Conservation (phyloP, 2,329 filamentous ascomycete species). For the Fusarium bulbicola region DNA sequence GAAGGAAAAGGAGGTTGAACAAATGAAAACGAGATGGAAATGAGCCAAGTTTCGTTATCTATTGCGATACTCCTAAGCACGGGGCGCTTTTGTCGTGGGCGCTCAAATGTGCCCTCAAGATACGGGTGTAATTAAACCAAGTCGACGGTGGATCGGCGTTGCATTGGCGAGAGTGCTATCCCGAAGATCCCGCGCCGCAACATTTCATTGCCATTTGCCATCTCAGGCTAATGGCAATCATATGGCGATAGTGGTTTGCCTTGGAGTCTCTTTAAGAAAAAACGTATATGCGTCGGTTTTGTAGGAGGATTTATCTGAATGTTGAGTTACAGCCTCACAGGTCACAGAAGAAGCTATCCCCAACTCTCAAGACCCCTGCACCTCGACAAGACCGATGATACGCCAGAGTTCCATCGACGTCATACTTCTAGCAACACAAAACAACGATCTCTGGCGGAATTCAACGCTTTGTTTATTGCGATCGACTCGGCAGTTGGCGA, state of each 20-base stretch:
- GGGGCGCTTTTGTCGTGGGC: neutral
- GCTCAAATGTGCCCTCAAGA: constrained; percentile 12
- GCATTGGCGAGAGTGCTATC: neutral
- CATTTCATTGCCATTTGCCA: neutral
- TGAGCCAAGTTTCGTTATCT: neutral
- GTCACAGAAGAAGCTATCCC: neutral
- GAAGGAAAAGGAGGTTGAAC: neutral
- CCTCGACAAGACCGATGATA: neutral
- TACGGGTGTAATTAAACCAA: neutral
- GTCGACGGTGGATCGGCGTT: neutral
- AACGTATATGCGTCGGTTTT: too few relatives aligned
- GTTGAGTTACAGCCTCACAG: neutral
- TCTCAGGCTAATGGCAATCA: too few relatives aligned
- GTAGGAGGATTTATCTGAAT: neutral
- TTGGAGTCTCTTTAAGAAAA: too few relatives aligned
- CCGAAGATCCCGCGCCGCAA: neutral
- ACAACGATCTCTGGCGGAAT: constrained; percentile 1
- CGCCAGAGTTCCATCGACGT: constrained; percentile 2
- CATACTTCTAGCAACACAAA: neutral
- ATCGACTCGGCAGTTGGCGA: constrained; percentile 13
- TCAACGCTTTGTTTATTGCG: constrained; percentile 3
- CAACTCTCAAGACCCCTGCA: neutral
- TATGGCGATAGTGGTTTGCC: too few relatives aligned
- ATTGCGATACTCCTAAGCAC: neutral
- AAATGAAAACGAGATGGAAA: neutral